These are phyloP conservation scores for Naegleria lovaniensis DNA, from an alignment of 208 protist genomes.

Conservation along the genomic window DNA sequence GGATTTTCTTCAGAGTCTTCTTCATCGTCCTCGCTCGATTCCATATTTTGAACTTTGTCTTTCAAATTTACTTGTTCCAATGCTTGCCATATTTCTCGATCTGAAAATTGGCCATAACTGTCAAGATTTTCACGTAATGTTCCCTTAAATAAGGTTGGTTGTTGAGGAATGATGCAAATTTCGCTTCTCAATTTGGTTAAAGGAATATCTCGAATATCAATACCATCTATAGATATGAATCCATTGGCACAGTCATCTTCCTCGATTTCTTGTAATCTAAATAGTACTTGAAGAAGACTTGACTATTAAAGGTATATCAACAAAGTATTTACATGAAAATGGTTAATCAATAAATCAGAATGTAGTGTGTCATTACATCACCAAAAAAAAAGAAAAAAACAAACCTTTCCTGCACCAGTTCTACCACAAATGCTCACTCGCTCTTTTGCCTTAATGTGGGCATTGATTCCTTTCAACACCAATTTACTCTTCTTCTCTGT, in stretches of 20 bases:
- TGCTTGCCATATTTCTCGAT: conserved; percentile 34
- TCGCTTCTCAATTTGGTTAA: conserved; percentile 25
- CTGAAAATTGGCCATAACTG: conserved; percentile 47
- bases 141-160: conserved; percentile 59
- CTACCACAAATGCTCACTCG: conserved; percentile 76
- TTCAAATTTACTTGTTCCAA: conserved; percentile 29
- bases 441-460: conserved; percentile 44
- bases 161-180: conserved; percentile 45
- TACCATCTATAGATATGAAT: conserved; percentile 45
- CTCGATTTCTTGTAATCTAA: conserved; percentile 76
- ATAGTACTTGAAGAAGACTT: conserved; percentile 56
- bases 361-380: too few relatives aligned
- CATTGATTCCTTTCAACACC: conserved; percentile 39
- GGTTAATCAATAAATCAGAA: too few relatives aligned
- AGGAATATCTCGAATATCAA: conserved; percentile 48
- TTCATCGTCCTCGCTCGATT: background rate
- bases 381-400: too few relatives aligned
- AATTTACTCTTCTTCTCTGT: background rate
- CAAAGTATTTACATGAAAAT: too few relatives aligned
- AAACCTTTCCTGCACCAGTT: conserved; percentile 68
- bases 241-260: conserved; percentile 28
- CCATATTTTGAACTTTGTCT: conserved; percentile 31
- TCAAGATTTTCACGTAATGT: conserved; percentile 56
- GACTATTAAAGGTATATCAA: too few relatives aligned
- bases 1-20: conserved; percentile 34